Percentiles rank a stretch among this genome's conserved stretches.
These are phyloP conservation scores for Spatholobus suberectus DNA, from an alignment of 306 rosid genomes.

Conservation along the genomic window DNA sequence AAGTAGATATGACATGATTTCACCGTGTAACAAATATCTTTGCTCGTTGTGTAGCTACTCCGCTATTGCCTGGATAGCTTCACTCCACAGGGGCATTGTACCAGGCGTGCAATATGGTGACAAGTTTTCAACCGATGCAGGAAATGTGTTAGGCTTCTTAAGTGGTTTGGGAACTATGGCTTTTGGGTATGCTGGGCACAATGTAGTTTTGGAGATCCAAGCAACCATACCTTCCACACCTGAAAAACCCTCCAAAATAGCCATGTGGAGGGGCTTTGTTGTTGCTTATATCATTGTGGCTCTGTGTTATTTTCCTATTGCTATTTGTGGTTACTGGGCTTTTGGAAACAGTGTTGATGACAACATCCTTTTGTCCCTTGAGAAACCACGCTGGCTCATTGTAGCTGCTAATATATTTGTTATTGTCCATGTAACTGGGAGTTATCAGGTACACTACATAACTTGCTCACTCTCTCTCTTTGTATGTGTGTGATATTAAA, in stretches of 20 bases:
- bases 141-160: constrained; percentile 59
- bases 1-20: too few species aligned
- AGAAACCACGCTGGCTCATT: constrained; percentile 76
- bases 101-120: constrained; percentile 49
- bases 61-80: constrained; percentile 77
- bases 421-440: constrained; percentile 79
- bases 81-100: constrained; percentile 61
- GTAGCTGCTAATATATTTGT: constrained; percentile 78
- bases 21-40: background rate
- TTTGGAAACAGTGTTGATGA: constrained; percentile 67
- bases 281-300: constrained; percentile 58
- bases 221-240: too few species aligned
- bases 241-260: too few species aligned
- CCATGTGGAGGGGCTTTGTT: too few species aligned
- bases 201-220: constrained; percentile 64
- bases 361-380: constrained; percentile 70
- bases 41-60: constrained; percentile 64
- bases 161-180: constrained; percentile 71
- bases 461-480: background rate
- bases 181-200: constrained; percentile 85
- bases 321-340: constrained; percentile 66
- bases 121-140: constrained; percentile 43
- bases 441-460: constrained; percentile 71
- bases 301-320: constrained; percentile 82
- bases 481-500: background rate